phyloP scores from a whole-genome alignment of 345 rosid species.

The Corchorus olitorius region DNA sequence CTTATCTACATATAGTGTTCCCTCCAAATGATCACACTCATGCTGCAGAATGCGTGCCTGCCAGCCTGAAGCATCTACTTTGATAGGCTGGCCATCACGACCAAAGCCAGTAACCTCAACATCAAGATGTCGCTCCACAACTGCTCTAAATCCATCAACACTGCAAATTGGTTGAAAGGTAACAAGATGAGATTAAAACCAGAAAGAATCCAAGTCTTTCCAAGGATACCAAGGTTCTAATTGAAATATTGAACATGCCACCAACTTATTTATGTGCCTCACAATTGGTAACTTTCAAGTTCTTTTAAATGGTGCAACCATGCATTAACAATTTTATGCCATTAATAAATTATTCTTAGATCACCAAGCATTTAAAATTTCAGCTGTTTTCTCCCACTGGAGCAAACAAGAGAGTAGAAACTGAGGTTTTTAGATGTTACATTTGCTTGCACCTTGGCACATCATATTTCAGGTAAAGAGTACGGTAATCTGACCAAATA shows the following conservation, averaged over 20 bases:
- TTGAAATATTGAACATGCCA: neutral
- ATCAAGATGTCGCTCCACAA: conserved; percentile 77
- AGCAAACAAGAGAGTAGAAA: neutral
- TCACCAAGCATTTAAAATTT: neutral
- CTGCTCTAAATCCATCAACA: conserved; percentile 84
- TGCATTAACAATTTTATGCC: neutral
- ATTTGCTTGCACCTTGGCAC: neutral
- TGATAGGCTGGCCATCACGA: conserved; percentile 60
- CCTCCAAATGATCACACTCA: conserved; percentile 90
- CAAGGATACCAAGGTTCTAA: neutral
- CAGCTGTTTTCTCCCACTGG: neutral
- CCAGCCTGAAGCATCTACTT: conserved; percentile 89
- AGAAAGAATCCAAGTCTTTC: neutral
- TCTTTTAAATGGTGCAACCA: neutral
- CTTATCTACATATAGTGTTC: conserved; percentile 83
- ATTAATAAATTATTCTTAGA: neutral
- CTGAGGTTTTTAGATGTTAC: neutral
- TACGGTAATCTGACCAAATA: neutral
- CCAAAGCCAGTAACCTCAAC: conserved; percentile 79
- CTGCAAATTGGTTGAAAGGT: conserved; percentile 30
- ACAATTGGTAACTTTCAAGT: neutral
- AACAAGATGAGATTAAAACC: conserved; percentile 10
- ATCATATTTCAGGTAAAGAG: neutral
- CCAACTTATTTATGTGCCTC: neutral
- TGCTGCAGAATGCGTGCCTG: conserved; percentile 91